A percentile compares a stretch with the other conserved stretches of the same genome.
Conservation (phyloP, 2,329 filamentous ascomycete species). For the Claviceps digitariae region DNA sequence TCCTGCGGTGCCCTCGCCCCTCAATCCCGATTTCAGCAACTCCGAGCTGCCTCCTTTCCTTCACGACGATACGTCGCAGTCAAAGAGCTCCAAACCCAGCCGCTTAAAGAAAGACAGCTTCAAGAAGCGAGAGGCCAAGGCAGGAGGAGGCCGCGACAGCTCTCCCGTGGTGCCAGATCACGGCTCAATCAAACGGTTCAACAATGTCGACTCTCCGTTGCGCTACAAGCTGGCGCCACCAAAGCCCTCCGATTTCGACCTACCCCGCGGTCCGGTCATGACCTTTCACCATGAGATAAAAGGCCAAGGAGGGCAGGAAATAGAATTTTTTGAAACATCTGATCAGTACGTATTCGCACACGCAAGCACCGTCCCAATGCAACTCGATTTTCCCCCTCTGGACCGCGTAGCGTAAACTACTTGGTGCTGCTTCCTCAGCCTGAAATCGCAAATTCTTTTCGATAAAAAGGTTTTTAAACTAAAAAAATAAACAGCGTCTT, state of each 20-base stretch:
- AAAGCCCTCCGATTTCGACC: constrained; percentile 47
- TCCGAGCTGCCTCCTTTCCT: constrained; percentile 24
- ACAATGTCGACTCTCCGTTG: constrained; percentile 34
- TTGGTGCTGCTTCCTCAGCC: too few relatives aligned
- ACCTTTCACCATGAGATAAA: constrained; percentile 40
- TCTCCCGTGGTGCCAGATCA: constrained; percentile 44
- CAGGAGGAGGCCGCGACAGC: constrained; percentile 33
- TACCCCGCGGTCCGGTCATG: constrained; percentile 43
- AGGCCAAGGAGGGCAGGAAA: constrained; percentile 32
- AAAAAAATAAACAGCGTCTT: constrained; percentile 33
- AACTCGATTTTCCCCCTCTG: too few relatives aligned
- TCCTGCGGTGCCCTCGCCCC: constrained; percentile 58
- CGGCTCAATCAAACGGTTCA: constrained; percentile 25
- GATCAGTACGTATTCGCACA: constrained; percentile 40
- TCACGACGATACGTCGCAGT: constrained; percentile 30
- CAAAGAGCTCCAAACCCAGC: constrained; percentile 23
- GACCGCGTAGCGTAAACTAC: too few relatives aligned
- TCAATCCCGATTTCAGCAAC: constrained; percentile 50
- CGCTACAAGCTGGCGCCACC: constrained; percentile 53
- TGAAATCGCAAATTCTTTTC: too few relatives aligned
- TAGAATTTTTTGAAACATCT: constrained; percentile 49
- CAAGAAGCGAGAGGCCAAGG: constrained; percentile 56
- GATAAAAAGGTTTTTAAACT: too few relatives aligned
- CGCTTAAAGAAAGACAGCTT: constrained; percentile 52
- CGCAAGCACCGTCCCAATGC: too few relatives aligned